Base-by-base conservation (phyloP, 116 monocot genomes). In the Papilionanthe hybrid region DNA sequence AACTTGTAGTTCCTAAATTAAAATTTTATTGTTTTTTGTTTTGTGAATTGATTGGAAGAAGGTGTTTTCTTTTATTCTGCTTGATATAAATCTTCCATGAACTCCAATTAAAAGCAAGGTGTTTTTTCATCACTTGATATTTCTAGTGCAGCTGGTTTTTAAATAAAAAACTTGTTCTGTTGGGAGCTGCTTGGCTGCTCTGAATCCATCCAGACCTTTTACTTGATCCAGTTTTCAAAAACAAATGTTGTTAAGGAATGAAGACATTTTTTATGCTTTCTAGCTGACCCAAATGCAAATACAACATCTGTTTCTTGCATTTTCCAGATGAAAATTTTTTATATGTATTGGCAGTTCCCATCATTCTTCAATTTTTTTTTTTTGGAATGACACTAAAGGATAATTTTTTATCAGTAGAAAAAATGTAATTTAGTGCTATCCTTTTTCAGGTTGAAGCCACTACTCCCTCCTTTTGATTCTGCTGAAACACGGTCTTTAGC, bases 391-490 rank as follows among this genome's bases (percentile, higher is more conserved):
- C 29, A 69, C 69, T 5, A 32, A 9, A 37, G 12, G 69, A 69
- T 37, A 69, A 17, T 5, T 69, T 69, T 9, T 69, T 17, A 9
- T 69, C 30, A 3, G 37, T 37, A 1, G 32, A 69, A 69, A 29
- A 15, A n/a, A 37, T 37, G 12, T 69, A 69, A 12, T 69, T 65
- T 69, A 69, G 37, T 15, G 11, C 32, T 37, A 32, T 79, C 66
- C 8, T 60, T 77, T 78, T 88, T 75, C 90, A 98, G 98, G 81
- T 86, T 86, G 82, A 93, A 80, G 75, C 79, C 93, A 60, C 75
- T 94, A 78, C 93, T 98, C 81, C 98, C 98, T 78, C 86, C 91
- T 56, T 93, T 98, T 80, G 98, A 94, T 76, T 90, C 98, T 78
- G 91, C 93, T 10, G 98, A 98, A 86, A 90, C 86, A 80, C 91